Conservation (phyloP, 495 filamentous ascomycete genomes). For the Aeminium ludgeri region DNA sequence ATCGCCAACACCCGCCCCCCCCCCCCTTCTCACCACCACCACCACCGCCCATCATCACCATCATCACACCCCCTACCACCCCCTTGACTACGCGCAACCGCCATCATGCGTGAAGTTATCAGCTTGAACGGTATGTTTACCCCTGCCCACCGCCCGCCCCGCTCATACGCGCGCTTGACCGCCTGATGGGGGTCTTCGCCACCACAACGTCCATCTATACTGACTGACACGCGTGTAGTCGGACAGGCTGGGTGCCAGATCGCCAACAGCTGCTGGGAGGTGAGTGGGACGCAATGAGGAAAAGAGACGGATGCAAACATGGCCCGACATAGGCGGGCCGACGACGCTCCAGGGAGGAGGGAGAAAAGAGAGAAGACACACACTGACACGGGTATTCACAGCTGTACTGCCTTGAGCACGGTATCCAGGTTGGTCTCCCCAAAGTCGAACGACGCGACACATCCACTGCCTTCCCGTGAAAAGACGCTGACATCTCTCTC, state of each 20-base stretch:
- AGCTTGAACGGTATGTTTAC: conserved; percentile 83
- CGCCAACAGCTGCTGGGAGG: conserved; percentile 99
- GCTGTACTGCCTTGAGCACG: conserved; percentile 99
- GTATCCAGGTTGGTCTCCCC: conserved; percentile 92
- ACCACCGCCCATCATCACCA: too few species aligned
- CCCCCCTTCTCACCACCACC: too few species aligned
- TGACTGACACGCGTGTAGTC: conserved; percentile 44
- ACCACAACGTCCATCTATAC: conserved; percentile 10
- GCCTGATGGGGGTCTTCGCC: conserved; percentile 7
- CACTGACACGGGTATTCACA: conserved; percentile 26
- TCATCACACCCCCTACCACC: too few species aligned
- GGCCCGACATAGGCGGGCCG: conserved; percentile 9
- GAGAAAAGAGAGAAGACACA: too few species aligned
- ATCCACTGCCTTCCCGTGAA: too few species aligned
- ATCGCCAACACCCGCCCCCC: too few species aligned
- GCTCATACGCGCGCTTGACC: conserved; percentile 23
- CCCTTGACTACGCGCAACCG: too few species aligned
- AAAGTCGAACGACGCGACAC: too few species aligned
- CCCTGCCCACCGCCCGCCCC: conserved; percentile 16
- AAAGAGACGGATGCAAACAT: too few species aligned
- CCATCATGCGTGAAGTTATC: conserved; percentile 91
- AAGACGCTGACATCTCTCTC: conserved; percentile 28
- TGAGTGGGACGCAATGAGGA: too few species aligned
- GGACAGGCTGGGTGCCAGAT: conserved; percentile 99
- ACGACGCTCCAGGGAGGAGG: background rate